Percentiles rank a stretch among this genome's conserved stretches.
phyloP scores from a whole-genome alignment of 2,329 filamentous ascomycete species.

The Rhinocladiella mackenziei region DNA sequence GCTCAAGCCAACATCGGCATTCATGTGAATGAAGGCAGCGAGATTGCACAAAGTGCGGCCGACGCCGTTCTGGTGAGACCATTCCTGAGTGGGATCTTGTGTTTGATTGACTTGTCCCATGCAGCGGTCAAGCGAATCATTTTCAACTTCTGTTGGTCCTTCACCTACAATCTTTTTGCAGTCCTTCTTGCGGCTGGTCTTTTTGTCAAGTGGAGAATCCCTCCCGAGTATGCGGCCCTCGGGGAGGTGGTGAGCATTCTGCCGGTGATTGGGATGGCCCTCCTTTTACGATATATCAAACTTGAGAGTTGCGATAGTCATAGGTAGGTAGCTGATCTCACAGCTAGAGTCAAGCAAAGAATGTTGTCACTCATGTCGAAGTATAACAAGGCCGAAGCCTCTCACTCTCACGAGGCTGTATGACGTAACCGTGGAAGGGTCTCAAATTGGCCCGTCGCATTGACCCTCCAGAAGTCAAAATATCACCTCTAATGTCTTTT shows the following conservation, averaged over 20 bases:
- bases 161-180: conserved; percentile 66
- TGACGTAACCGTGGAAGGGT: no score
- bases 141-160: conserved; percentile 69
- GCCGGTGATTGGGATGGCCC: conserved; percentile 54
- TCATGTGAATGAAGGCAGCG: conserved; percentile 58
- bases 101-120: conserved; percentile 53
- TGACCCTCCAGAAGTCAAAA: no score
- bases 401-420: no score
- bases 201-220: conserved; percentile 57
- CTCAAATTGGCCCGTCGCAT: no score
- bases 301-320: neutral
- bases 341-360: no score
- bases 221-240: conserved; percentile 62
- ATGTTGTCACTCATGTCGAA: no score
- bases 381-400: no score
- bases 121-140: conserved; percentile 48
- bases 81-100: conserved; percentile 53
- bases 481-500: no score
- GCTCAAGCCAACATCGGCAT: conserved; percentile 68
- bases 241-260: conserved; percentile 71
- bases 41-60: conserved; percentile 63
- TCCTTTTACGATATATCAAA: conserved; percentile 8
- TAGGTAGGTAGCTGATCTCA: no score
- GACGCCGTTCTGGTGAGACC: conserved; percentile 65
- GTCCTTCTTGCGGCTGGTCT: conserved; percentile 64